Conservation (phyloP, 2,329 filamentous ascomycete species). For the Fusarium clavum region DNA sequence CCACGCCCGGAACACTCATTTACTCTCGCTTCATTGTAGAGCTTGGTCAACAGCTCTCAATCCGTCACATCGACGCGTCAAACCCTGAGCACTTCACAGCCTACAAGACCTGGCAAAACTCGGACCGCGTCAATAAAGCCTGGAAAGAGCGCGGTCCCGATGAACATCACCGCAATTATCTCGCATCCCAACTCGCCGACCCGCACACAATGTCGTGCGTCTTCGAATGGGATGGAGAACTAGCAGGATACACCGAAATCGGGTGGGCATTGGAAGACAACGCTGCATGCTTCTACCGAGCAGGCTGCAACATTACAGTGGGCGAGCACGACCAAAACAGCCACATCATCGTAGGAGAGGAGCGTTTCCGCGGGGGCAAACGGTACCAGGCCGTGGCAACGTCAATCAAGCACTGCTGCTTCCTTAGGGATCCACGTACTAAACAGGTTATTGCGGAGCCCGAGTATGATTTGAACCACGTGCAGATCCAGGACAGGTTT, state of each 20-base stretch:
- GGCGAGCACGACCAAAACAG: constrained; percentile 48
- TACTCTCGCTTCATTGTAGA: constrained; percentile 47
- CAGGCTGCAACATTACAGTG: constrained; percentile 44
- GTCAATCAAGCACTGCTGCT: constrained; percentile 46
- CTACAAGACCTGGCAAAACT: constrained; percentile 47
- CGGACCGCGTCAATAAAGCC: constrained; percentile 45
- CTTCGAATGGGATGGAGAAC: constrained; percentile 46
- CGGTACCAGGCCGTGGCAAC: constrained; percentile 45
- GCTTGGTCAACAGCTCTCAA: constrained; percentile 40
- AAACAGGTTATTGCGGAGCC: constrained; percentile 45
- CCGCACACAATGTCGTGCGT: constrained; percentile 47
- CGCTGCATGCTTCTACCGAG: constrained; percentile 44
- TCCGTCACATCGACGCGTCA: constrained; percentile 43
- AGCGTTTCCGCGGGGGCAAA: constrained; percentile 44
- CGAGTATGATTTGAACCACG: constrained; percentile 37
- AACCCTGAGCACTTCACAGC: constrained; percentile 43
- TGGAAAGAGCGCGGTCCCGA: constrained; percentile 47
- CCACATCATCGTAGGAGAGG: constrained; percentile 45
- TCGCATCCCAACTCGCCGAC: constrained; percentile 42
- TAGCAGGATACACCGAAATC: constrained; percentile 46
- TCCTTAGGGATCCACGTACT: constrained; percentile 46
- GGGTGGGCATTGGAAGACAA: constrained; percentile 48
- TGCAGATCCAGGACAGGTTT: constrained; percentile 44
- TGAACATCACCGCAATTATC: constrained; percentile 44
- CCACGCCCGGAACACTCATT: constrained; percentile 39